Conservation (phyloP, 1,284 basidiomycete genomes). For the Phellinidium pouzarii region DNA sequence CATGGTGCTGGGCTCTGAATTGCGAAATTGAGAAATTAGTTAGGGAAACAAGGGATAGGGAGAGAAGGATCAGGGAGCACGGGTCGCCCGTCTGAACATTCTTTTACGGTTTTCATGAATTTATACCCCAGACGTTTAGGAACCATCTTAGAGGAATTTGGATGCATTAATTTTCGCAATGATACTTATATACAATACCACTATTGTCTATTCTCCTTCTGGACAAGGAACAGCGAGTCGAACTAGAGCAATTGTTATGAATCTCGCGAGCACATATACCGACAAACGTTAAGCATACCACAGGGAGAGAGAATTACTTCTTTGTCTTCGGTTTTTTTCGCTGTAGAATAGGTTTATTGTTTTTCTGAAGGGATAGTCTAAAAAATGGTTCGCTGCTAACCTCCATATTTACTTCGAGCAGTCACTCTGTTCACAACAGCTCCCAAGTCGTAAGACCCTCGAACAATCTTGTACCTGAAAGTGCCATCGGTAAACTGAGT, state of each 20-base stretch:
- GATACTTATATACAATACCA: neutral
- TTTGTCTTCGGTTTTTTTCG: slow-evolving; percentile 86
- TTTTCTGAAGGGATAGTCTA: slow-evolving; percentile 13
- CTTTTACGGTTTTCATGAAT: neutral
- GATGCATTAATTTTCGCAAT: neutral
- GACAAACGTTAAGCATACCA: neutral
- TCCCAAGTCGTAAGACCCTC: slow-evolving; percentile 88
- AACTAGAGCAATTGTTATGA: neutral
- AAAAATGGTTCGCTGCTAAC: slow-evolving; percentile 38
- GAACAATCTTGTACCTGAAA: slow-evolving; percentile 86
- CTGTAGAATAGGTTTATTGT: slow-evolving; percentile 34
- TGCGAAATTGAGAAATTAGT: slow-evolving; percentile 75
- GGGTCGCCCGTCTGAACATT: slow-evolving; percentile 31
- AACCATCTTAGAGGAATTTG: slow-evolving; percentile 9
- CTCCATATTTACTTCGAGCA: slow-evolving; percentile 90
- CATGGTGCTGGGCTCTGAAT: slow-evolving; percentile 84
- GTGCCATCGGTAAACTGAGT: slow-evolving; percentile 5
- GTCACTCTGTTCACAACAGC: slow-evolving; percentile 83
- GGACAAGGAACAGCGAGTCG: neutral
- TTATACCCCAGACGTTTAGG: slow-evolving; percentile 9
- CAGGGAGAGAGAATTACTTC: slow-evolving; percentile 33
- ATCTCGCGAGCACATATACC: neutral
- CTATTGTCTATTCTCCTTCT: neutral
- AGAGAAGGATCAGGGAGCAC: slow-evolving; percentile 48
- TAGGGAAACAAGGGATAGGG: slow-evolving; percentile 49